Percentiles rank a stretch among this genome's conserved stretches.
These are phyloP conservation scores for Amesomyces nigricolor DNA, from an alignment of 2,329 filamentous ascomycete genomes.

Conservation along the genomic window DNA sequence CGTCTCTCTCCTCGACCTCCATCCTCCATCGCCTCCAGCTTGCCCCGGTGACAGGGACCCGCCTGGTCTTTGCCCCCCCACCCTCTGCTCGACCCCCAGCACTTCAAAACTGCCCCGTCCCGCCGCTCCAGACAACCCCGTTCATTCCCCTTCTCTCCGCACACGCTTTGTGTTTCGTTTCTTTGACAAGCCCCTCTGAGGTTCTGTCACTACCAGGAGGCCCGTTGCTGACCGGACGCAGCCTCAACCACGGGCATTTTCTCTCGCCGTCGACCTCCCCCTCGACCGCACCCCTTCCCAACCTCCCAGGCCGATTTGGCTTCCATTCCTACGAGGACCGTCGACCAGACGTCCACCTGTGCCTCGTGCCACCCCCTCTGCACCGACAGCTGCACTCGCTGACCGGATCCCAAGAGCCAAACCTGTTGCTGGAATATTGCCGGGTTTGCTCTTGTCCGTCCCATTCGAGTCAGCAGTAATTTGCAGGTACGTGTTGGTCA, in stretches of 20 bases:
- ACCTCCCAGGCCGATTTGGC: background rate
- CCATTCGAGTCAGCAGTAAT: slow-evolving; percentile 11
- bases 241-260: slow-evolving; percentile 10
- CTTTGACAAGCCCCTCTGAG: slow-evolving; percentile 18
- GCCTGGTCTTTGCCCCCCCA: too few species aligned
- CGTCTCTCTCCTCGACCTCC: slow-evolving; percentile 1
- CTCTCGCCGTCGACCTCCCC: slow-evolving; percentile 16
- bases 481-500: slow-evolving; percentile 11
- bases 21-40: too few species aligned
- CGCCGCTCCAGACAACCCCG: slow-evolving; percentile 13
- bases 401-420: slow-evolving; percentile 22
- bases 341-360: background rate
- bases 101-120: slow-evolving; percentile 24
- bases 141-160: slow-evolving; percentile 17
- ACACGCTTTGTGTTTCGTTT: slow-evolving; percentile 16
- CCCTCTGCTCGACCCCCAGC: background rate
- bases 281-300: background rate
- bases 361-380: background rate
- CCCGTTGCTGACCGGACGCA: slow-evolving; percentile 23
- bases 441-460: slow-evolving; percentile 28
- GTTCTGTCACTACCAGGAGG: slow-evolving; percentile 13
- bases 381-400: background rate
- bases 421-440: slow-evolving; percentile 40
- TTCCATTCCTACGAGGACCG: background rate
- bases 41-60: too few species aligned